Percentiles rank a stretch among this genome's conserved stretches.
These are phyloP conservation scores for Litchi chinensis DNA, from an alignment of 345 rosid genomes.

Conservation along the genomic window DNA sequence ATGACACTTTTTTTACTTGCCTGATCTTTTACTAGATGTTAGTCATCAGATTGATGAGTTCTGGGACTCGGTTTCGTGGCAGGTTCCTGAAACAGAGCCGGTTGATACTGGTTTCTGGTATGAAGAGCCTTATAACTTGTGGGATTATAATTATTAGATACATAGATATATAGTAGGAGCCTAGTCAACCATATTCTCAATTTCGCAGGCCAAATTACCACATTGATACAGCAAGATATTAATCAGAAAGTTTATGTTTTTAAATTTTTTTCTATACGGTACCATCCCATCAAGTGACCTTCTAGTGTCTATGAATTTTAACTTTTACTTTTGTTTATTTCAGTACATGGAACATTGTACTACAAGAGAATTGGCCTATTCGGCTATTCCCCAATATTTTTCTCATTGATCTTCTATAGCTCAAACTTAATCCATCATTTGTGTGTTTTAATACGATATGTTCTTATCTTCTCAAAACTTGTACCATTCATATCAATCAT, in stretches of 20 bases:
- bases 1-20: constrained; percentile 73
- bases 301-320: not conserved
- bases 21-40: constrained; percentile 56
- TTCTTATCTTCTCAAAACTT: not conserved
- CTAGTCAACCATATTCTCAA: too few relatives aligned
- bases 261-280: too few relatives aligned
- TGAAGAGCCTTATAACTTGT: constrained; percentile 34
- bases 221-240: too few relatives aligned
- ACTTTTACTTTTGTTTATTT: not conserved
- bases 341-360: not conserved
- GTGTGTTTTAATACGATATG: not conserved
- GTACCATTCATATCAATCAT: not conserved
- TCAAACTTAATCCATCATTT: not conserved
- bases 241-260: not conserved
- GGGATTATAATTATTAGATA: constrained; percentile 1
- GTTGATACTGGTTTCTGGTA: constrained; percentile 26
- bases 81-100: constrained; percentile 22
- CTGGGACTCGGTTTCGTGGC: constrained; percentile 50
- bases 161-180: too few relatives aligned
- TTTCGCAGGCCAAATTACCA: too few relatives aligned
- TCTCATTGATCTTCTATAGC: not conserved
- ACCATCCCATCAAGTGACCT: not conserved
- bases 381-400: not conserved
- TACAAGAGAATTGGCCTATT: not conserved
- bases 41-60: constrained; percentile 44